A percentile compares a stretch with the other conserved stretches of the same genome.
These are phyloP conservation scores for Dryas integrifolia DNA, from an alignment of 331 rosid species.

Conservation along the genomic window DNA sequence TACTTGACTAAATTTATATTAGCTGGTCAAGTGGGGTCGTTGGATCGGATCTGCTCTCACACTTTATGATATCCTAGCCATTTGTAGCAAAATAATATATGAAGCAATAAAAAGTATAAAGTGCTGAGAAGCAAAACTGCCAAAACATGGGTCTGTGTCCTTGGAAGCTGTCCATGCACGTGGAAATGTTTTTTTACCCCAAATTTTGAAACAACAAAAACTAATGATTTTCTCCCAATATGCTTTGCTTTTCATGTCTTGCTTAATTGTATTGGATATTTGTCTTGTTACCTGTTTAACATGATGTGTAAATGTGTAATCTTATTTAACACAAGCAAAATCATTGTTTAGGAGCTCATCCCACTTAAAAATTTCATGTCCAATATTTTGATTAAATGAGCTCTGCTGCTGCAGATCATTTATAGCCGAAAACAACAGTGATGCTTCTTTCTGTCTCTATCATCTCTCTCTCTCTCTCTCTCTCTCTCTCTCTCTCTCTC, in stretches of 20 bases:
- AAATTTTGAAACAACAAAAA: neutral
- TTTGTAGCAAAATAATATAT: conserved; percentile 3
- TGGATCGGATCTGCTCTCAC: neutral
- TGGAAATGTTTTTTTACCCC: conserved; percentile 24
- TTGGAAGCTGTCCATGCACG: conserved; percentile 33
- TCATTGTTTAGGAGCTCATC: conserved; percentile 5
- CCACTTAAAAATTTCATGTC: conserved; percentile 2
- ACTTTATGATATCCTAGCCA: neutral
- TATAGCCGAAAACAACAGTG: neutral
- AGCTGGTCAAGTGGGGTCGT: conserved; percentile 23
- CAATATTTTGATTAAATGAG: neutral
- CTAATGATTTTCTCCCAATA: neutral
- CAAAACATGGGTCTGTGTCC: conserved; percentile 26
- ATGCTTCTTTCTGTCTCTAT: no score
- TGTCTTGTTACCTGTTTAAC: no score
- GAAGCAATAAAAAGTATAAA: conserved; percentile 10
- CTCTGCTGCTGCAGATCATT: neutral
- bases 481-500: no score
- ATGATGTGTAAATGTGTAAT: no score
- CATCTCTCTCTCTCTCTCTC: no score
- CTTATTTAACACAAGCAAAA: neutral
- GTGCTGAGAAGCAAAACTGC: neutral
- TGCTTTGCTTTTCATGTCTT: neutral
- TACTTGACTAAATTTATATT: conserved; percentile 3
- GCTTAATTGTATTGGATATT: no score